Evolutionary conservation across 352 stramenopile species (phyloP), one percentile per base, ranked within the genome.

Genomic region (Globisporangium nunn): DNA sequence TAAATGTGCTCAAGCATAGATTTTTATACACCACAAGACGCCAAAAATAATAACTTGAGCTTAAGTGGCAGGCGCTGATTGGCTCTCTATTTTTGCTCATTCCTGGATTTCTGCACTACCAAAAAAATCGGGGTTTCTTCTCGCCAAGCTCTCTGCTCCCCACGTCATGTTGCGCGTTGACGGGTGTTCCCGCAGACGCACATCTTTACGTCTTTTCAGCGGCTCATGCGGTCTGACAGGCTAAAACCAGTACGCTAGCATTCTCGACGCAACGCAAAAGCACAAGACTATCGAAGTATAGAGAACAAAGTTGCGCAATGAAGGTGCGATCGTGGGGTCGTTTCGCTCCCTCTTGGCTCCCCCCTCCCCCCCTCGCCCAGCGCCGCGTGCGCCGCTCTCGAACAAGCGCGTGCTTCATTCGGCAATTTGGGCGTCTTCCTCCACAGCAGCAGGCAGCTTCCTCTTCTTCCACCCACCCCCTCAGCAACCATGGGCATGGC

Each of bases 401-500:
- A 39, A 6, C 23, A 23, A 23, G 23, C 23, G 23, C 23, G 23
- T 17, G 7, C 4, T 6, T 12, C 74, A 84, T 77, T 84, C 75
- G 60, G 63, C 62, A 81, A 83, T 81, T 70, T 73, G 63, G 59
- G 29, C 43, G 43, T 47, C 43, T 47, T 28, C 51, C 40, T 43
- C 45, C 31, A 41, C 37, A 17, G 5, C 37, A 15, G 11, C 8
- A 41, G 11, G 10, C 46, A 50, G 31, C 28, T 50, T 28, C 52
- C 15, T 6, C 49, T 6, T 3, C 49, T 35, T 51, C 53, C 59
- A 53, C 30, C 46, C 23, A 50, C 37, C 14, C 33, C 45, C 28
- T 47, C 46, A 71, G 73, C 63, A 85, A 89, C 68, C 72, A 99
- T 99, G 97, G 97, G 97, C 54, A 98, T 99, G 67, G 79, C 98